These are phyloP conservation scores for Coccomyxa sp. DNA, from an alignment of 139 green algal genomes.

Conservation along the genomic window DNA sequence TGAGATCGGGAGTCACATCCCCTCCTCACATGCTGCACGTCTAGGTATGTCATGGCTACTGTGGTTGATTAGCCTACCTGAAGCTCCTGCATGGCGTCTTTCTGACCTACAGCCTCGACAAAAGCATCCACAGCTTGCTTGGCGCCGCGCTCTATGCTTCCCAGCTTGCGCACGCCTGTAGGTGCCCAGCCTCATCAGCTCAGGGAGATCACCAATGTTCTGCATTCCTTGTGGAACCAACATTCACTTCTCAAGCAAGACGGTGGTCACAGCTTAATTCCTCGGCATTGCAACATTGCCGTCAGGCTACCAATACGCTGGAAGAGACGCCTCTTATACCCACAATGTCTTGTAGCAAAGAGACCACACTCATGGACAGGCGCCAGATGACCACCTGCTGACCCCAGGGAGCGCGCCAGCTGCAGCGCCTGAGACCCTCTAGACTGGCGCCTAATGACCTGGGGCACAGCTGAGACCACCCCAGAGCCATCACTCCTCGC, in stretches of 20 bases:
- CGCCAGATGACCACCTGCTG: not conserved
- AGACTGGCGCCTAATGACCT: not conserved
- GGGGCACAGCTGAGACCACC: too few species aligned
- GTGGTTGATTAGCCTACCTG: not conserved
- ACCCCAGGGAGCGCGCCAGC: not conserved
- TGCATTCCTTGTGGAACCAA: too few species aligned
- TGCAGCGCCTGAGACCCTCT: not conserved
- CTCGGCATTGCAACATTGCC: too few species aligned
- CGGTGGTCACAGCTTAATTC: too few species aligned
- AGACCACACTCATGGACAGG: not conserved
- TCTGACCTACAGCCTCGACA: not conserved
- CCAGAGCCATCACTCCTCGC: too few species aligned
- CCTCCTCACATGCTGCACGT: not conserved
- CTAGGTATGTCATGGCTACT: not conserved
- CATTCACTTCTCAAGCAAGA: too few species aligned
- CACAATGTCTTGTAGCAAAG: too few species aligned
- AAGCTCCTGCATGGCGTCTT: not conserved
- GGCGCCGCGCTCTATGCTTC: not conserved
- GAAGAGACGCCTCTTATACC: too few species aligned
- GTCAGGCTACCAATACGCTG: too few species aligned
- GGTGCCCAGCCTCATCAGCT: too few species aligned
- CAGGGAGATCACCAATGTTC: too few species aligned
- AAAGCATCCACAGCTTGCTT: not conserved
- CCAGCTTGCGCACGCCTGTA: not conserved
- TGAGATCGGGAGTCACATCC: too few species aligned